Conservation (phyloP, 78 protist genomes). For the Creolimax fragrantissima region DNA sequence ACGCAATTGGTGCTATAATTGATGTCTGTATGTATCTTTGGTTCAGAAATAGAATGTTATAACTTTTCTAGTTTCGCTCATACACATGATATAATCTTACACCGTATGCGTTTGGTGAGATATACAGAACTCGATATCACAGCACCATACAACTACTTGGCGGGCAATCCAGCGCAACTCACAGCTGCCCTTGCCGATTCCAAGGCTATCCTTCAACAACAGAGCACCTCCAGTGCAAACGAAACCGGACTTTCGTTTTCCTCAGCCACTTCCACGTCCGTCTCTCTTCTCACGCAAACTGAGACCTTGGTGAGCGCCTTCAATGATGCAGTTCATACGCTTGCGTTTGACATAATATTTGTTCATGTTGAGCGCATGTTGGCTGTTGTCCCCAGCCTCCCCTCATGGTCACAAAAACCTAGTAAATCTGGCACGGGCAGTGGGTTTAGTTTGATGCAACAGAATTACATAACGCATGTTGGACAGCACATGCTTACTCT, state of each 20-base stretch:
- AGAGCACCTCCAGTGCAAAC: not conserved
- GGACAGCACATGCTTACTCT: slow-evolving; percentile 2
- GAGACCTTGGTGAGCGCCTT: not conserved
- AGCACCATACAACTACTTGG: not conserved
- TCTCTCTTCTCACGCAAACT: not conserved
- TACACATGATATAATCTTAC: too few relatives aligned
- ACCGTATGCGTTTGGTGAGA: too few relatives aligned
- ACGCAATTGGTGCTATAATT: too few relatives aligned
- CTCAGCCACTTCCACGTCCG: too few relatives aligned
- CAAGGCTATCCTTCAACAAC: not conserved
- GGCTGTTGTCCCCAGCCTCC: not conserved
- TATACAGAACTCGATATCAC: not conserved
- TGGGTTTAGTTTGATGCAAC: not conserved
- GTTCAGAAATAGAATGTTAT: too few relatives aligned
- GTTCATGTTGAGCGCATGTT: not conserved
- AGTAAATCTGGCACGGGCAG: not conserved
- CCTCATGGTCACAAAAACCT: not conserved
- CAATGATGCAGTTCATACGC: not conserved
- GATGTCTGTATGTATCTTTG: too few relatives aligned
- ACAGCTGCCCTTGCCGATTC: not conserved
- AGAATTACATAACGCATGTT: not conserved
- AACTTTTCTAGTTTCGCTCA: too few relatives aligned
- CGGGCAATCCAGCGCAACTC: not conserved
- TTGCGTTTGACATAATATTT: not conserved
- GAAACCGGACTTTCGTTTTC: not conserved